Evolutionary conservation across 768 basidiomycete genomes (phyloP).

Genomic region (Podaxis pistillaris): DNA sequence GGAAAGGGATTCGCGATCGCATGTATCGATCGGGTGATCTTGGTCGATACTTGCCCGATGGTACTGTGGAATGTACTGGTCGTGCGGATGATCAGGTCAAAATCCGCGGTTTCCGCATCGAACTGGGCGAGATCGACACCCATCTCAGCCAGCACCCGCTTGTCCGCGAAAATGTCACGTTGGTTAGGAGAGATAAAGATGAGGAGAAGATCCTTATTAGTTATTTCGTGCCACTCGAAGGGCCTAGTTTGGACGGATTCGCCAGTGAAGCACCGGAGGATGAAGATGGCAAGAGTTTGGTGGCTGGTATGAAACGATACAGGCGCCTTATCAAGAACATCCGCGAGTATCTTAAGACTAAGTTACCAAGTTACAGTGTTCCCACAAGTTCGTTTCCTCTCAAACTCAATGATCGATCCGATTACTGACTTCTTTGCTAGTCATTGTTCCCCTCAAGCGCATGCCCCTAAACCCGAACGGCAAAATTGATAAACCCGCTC

Average conservation of each 20-base stretch:
- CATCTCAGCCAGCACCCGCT: slow-evolving; percentile 91
- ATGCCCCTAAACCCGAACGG: slow-evolving; percentile 99
- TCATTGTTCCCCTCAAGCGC: slow-evolving; percentile 90
- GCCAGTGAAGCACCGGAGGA: slow-evolving; percentile 63
- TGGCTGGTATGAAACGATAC: slow-evolving; percentile 81
- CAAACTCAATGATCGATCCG: slow-evolving; percentile 1
- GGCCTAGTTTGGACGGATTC: slow-evolving; percentile 61
- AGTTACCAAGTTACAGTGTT: slow-evolving; percentile 91
- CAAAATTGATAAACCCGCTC: slow-evolving; percentile 96
- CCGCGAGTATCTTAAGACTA: slow-evolving; percentile 93
- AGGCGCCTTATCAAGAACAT: slow-evolving; percentile 89
- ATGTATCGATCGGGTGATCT: slow-evolving; percentile 99
- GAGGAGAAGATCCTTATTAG: slow-evolving; percentile 98
- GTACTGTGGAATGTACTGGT: slow-evolving; percentile 94
- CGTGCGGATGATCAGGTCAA: slow-evolving; percentile 99
- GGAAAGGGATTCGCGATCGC: slow-evolving; percentile 94
- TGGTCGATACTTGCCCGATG: slow-evolving; percentile 89
- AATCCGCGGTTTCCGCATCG: slow-evolving; percentile 98
- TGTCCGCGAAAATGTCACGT: slow-evolving; percentile 96
- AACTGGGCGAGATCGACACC: slow-evolving; percentile 97
- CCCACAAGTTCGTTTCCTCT: slow-evolving; percentile 69
- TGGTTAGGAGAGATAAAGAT: slow-evolving; percentile 95
- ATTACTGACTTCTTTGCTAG: slow-evolving; percentile 36
- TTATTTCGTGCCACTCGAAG: slow-evolving; percentile 91
- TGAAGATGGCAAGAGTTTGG: slow-evolving; percentile 59